Evolutionary conservation across 2,329 filamentous ascomycete genomes (phyloP), one percentile per base, ranked within the genome.

Genomic region (Pezicula rhizophila): DNA sequence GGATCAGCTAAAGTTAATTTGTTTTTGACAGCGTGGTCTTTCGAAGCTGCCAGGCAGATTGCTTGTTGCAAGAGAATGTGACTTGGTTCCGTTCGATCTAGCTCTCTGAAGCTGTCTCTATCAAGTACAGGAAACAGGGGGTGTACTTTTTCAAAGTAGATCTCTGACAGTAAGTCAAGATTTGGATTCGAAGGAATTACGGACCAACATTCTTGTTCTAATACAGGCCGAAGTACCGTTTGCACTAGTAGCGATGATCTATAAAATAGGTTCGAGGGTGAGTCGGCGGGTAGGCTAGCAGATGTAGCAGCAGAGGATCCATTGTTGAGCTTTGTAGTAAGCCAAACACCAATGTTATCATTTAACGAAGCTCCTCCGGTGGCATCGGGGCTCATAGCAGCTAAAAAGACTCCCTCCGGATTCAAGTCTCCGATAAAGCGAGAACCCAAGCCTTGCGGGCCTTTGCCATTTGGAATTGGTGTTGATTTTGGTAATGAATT

Each of bases 341-440:
- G 68, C 76, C 77, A 82, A 15, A 81, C 72, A 6, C 79, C 79
- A 1, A 80, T 70, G 37, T 78, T 77, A 42, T 75, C 75, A 28
- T 73, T 73, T 42, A 74, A 69, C 0, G 75, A 72, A 10, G 62
- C 62, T 14, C 65, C 65, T 25, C 55, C 56, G 20, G 64, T 66
- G 20, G 65, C 62, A 41, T 63, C 62, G 20, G 69, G 65, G 47
- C 66, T 69, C 2, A 75, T 76, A 1, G 75, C 77, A 54, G 80
- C 76, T 55, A 79, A 69, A 48, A 83, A 78, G 60, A 82, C 76
- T 50, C 75, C 75, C 59, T 82, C 79, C 2, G 79, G 79, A 54
- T 79, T 82, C 25, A 80, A 57, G 56, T 82, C 78, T 15, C 78
- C 77, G 34, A 82, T 73, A 47, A 80, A 82, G 6, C 78, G 74